These are phyloP conservation scores for Candida dajiaensis DNA, from an alignment of 805 yeast species.

Conservation along the genomic window DNA sequence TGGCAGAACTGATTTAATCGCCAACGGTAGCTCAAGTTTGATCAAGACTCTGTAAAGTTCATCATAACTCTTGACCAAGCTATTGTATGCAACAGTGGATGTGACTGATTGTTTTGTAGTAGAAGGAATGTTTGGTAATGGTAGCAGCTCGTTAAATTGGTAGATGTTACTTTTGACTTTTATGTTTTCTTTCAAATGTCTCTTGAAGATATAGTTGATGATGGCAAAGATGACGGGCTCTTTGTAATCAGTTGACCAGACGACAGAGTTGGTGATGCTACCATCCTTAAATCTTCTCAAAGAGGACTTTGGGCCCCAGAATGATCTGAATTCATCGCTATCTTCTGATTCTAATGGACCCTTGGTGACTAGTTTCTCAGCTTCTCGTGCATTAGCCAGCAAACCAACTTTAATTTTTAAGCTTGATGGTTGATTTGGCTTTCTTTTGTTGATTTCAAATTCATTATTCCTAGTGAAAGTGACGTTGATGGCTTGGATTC, in stretches of 20 bases:
- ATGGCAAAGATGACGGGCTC: slow-evolving; percentile 65
- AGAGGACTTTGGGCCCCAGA: slow-evolving; percentile 88
- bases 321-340: slow-evolving; percentile 62
- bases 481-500: slow-evolving; percentile 31
- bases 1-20: slow-evolving; percentile 66
- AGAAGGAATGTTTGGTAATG: slow-evolving; percentile 55
- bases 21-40: slow-evolving; percentile 55
- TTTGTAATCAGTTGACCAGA: slow-evolving; percentile 60
- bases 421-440: slow-evolving; percentile 32
- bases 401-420: slow-evolving; percentile 51
- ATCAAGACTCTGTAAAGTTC: slow-evolving; percentile 46
- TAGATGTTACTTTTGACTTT: slow-evolving; percentile 30
- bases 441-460: slow-evolving; percentile 43
- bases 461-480: slow-evolving; percentile 24
- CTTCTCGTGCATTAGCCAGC: slow-evolving; percentile 59
- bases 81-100: slow-evolving; percentile 37
- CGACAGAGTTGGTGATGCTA: slow-evolving; percentile 80
- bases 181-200: slow-evolving; percentile 49
- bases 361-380: slow-evolving; percentile 77
- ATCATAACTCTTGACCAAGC: slow-evolving; percentile 49
- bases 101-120: slow-evolving; percentile 46
- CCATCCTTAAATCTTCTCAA: slow-evolving; percentile 93
- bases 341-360: slow-evolving; percentile 68
- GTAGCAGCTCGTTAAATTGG: slow-evolving; percentile 46
- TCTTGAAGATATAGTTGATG: slow-evolving; percentile 52